Conservation (phyloP, 495 filamentous ascomycete genomes). For the Rostrohypoxylon terebratum region DNA sequence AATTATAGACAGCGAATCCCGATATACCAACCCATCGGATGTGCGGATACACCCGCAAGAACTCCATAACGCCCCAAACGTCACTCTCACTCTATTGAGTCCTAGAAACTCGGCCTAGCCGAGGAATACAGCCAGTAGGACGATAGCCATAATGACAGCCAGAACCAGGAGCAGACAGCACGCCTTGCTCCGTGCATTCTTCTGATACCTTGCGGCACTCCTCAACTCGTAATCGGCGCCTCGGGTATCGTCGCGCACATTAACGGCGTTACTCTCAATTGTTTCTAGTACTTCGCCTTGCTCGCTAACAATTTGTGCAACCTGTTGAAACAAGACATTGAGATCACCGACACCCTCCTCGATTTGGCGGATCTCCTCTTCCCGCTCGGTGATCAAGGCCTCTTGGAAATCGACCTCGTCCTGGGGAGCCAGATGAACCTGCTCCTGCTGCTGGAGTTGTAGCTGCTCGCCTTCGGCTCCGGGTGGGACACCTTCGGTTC, state of each 20-base stretch:
- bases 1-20: slow-evolving; percentile 1
- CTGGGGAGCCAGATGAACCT: slow-evolving; percentile 85
- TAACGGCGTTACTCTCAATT: slow-evolving; percentile 87
- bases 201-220: slow-evolving; percentile 88
- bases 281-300: slow-evolving; percentile 92
- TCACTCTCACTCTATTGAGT: slow-evolving; percentile 25
- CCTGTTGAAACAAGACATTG: slow-evolving; percentile 96
- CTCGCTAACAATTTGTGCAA: slow-evolving; percentile 94
- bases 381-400: slow-evolving; percentile 91
- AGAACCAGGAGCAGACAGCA: slow-evolving; percentile 94
- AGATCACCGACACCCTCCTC: slow-evolving; percentile 95
- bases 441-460: slow-evolving; percentile 79
- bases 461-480: slow-evolving; percentile 60
- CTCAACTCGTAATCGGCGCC: slow-evolving; percentile 88
- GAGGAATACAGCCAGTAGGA: slow-evolving; percentile 84
- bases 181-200: slow-evolving; percentile 88
- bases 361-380: slow-evolving; percentile 95
- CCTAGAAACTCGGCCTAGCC: slow-evolving; percentile 57
- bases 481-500: slow-evolving; percentile 46
- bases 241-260: slow-evolving; percentile 78
- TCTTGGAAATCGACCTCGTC: slow-evolving; percentile 99
- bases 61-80: slow-evolving; percentile 41
- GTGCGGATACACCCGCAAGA: slow-evolving; percentile 11
- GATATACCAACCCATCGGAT: slow-evolving; percentile 25
- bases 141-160: slow-evolving; percentile 85